Conservation (phyloP, 805 yeast species). For the Teunomyces pallodes region DNA sequence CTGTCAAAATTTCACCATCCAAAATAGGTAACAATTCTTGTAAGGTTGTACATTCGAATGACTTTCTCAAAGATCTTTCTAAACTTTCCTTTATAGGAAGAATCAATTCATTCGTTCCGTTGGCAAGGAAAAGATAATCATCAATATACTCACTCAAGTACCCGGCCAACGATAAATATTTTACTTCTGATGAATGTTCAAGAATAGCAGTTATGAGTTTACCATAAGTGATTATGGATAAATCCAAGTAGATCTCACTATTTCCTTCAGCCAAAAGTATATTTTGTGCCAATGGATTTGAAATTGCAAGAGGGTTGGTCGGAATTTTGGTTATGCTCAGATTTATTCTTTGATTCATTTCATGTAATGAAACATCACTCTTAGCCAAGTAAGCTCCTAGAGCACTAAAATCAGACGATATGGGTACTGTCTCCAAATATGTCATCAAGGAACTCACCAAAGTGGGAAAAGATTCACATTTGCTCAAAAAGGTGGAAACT, state of each 20-base stretch:
- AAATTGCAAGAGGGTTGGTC: conserved; percentile 36
- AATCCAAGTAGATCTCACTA: conserved; percentile 4
- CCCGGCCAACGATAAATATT: conserved; percentile 7
- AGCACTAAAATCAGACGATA: conserved; percentile 12
- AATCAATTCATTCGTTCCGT: conserved; percentile 2
- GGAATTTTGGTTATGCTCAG: conserved; percentile 12
- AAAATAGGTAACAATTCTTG: neutral
- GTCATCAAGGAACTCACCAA: conserved; percentile 8
- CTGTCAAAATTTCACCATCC: neutral
- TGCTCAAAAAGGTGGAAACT: neutral
- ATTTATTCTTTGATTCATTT: conserved; percentile 21
- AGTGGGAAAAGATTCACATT: neutral
- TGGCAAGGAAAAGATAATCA: conserved; percentile 18
- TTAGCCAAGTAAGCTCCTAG: conserved; percentile 8
- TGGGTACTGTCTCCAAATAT: conserved; percentile 6
- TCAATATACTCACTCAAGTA: conserved; percentile 18
- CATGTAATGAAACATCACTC: conserved; percentile 16
- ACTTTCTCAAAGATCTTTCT: neutral
- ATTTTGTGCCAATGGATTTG: conserved; percentile 46
- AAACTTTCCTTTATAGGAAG: conserved; percentile 3
- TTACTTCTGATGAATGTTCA: neutral
- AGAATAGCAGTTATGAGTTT: conserved; percentile 12
- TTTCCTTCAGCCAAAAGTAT: conserved; percentile 26
- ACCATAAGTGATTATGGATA: conserved; percentile 11
- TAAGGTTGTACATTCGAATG: neutral